phyloP scores from a whole-genome alignment of 352 stramenopile species.

The Phytopythium oedochilum region DNA sequence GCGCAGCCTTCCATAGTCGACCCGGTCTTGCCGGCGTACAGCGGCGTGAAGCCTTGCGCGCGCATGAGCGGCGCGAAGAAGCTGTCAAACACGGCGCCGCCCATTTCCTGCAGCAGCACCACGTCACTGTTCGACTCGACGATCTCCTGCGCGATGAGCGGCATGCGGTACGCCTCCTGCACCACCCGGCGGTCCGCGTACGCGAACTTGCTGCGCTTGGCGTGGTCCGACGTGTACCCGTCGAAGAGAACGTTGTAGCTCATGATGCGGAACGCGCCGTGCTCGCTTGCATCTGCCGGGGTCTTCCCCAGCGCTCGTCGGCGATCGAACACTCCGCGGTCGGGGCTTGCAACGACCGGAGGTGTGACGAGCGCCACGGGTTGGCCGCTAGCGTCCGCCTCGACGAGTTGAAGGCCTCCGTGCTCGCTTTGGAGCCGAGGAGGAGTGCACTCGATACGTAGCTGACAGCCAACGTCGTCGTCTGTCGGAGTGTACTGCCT shows the following conservation, averaged over 20 bases:
- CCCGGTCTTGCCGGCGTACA: conserved; percentile 65
- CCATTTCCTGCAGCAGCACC: conserved; percentile 77
- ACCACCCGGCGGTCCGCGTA: conserved; percentile 42
- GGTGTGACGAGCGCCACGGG: conserved; percentile 20
- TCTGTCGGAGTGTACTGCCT: conserved; percentile 38
- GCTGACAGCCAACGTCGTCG: conserved; percentile 32
- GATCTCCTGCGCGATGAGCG: conserved; percentile 71
- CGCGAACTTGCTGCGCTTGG: conserved; percentile 54
- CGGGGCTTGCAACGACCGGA: conserved; percentile 32
- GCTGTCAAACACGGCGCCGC: conserved; percentile 34
- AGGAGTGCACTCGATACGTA: conserved; percentile 54
- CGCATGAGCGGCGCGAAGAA: conserved; percentile 60
- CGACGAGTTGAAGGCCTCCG: background rate
- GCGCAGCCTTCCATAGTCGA: conserved; percentile 69
- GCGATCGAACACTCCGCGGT: conserved; percentile 43
- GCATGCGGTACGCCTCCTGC: conserved; percentile 68
- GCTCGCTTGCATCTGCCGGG: background rate
- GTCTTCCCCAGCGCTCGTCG: conserved; percentile 25
- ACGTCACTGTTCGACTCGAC: conserved; percentile 55
- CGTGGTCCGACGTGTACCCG: conserved; percentile 57
- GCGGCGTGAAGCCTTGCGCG: conserved; percentile 34
- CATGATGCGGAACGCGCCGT: conserved; percentile 54
- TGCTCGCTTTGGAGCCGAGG: conserved; percentile 9
- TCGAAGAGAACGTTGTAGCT: conserved; percentile 81
- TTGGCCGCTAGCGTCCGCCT: background rate